Evolutionary conservation across 129 eudicot genomes (phyloP).

Genomic region (Artemisia tridentata): DNA sequence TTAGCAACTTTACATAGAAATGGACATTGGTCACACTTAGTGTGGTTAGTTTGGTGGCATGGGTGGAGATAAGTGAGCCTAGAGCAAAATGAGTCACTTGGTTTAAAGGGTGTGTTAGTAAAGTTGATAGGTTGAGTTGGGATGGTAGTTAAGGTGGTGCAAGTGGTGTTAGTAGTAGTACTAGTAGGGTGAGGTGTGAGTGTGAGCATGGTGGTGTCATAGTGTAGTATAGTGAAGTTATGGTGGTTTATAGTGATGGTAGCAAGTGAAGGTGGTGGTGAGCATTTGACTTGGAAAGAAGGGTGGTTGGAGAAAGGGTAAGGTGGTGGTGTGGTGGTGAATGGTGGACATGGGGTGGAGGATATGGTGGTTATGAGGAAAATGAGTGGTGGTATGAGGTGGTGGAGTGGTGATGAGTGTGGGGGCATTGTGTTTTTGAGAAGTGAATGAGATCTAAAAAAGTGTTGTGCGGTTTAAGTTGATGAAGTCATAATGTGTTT

Average conservation of each 20-base stretch:
- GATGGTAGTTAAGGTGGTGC: conserved; percentile 39
- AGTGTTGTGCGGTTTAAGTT: conserved; percentile 4
- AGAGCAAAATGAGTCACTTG: conserved; percentile 79
- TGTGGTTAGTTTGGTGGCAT: conserved; percentile 57
- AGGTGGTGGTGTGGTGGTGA: conserved; percentile 58
- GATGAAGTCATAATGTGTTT: conserved; percentile 12
- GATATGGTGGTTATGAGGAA: conserved; percentile 15
- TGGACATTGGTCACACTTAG: conserved; percentile 66
- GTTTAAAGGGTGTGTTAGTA: conserved; percentile 55
- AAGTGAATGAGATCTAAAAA: conserved; percentile 4
- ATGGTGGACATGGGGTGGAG: conserved; percentile 66
- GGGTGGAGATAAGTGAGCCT: conserved; percentile 67
- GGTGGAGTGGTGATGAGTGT: conserved; percentile 31
- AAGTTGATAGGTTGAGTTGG: conserved; percentile 48
- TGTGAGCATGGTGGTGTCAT: conserved; percentile 50
- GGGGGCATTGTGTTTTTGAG: conserved; percentile 19
- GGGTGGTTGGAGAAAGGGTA: conserved; percentile 97
- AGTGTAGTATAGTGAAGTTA: conserved; percentile 58
- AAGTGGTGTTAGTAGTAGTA: conserved; percentile 13
- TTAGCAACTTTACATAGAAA: conserved; percentile 65
- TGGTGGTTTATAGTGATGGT: conserved; percentile 62
- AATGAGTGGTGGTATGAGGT: conserved; percentile 12
- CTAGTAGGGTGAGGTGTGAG: conserved; percentile 36
- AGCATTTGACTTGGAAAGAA: conserved; percentile 73
- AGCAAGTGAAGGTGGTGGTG: conserved; percentile 45